Base-by-base conservation (phyloP, 495 filamentous ascomycete genomes). In the Ascobolus immersus region DNA sequence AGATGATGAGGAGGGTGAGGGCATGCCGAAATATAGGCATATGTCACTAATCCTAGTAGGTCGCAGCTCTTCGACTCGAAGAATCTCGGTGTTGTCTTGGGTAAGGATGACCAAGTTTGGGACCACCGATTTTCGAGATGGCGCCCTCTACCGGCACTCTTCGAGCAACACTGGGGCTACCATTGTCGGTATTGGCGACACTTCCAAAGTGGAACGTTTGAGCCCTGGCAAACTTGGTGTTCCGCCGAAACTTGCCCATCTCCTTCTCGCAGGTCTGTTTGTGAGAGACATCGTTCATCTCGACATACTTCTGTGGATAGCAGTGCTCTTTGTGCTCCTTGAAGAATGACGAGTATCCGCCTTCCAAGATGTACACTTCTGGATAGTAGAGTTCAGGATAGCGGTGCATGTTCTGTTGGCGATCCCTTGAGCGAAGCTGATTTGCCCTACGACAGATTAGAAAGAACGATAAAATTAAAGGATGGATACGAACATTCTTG, bases 321-420 rank as follows among this genome's bases (percentile, higher is more conserved):
- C 89, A 99, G 27, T 79, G 67, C 8, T 61, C 52, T 27, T 69
- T 69, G 49, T 91, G 66, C 33, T 75, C 57, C 10, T 62, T 50
- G 54, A 81, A 99, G 59, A 99, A 99, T 1, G 69, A 61, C 49
- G 77, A 90, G 54, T 99, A 99, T 14, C 89, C 89, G 27, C 89
- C 89, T 27, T 94, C 80, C 17, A 99, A 62, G 44, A 99, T 86
- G 54, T 94, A 99, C 33, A 94, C 65, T 43, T 99, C 89, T 0
- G 89, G 89, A 42, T 91, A 99, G 14, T 69, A 77, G 18, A 99
- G 70, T 19, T 62, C 61, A 8, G 89, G 89, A 43, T 99, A 99
- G 19, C 58, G 59, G 42, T 77, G 73, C 15, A 67, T 64, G 51
- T 99, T 99, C 41, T 65, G 55, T 14, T 66, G 64, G 15, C 89